Conservation (phyloP, 1,139 yeast genomes). For the Pichia sp. region DNA sequence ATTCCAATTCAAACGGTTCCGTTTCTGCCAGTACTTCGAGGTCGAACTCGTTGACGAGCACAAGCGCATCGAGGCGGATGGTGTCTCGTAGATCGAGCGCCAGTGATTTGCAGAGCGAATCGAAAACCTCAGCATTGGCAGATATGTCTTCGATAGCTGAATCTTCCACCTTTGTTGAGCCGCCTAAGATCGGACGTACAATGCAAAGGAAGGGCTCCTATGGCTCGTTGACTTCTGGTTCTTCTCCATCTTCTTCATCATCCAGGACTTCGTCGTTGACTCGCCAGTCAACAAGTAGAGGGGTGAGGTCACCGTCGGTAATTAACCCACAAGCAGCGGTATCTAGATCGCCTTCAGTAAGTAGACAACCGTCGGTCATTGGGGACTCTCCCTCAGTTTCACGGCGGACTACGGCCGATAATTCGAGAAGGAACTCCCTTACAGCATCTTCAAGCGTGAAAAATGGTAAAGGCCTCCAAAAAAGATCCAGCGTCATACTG, state of each 20-base stretch:
- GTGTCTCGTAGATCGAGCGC: background rate
- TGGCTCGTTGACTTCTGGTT: slow-evolving; percentile 5
- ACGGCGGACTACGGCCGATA: background rate
- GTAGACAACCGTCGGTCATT: slow-evolving; percentile 5
- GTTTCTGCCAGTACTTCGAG: slow-evolving; percentile 4
- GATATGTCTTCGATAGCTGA: background rate
- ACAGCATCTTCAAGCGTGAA: slow-evolving; percentile 9
- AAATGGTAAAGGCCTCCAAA: background rate
- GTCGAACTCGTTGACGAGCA: slow-evolving; percentile 14
- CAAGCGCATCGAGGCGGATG: slow-evolving; percentile 1
- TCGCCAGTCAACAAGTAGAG: background rate
- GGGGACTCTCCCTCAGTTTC: background rate
- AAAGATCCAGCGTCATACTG: slow-evolving; percentile 9
- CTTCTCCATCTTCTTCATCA: background rate
- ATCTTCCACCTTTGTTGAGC: slow-evolving; percentile 7
- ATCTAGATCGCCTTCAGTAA: slow-evolving; percentile 3
- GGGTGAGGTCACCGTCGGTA: slow-evolving; percentile 11
- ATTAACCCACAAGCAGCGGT: slow-evolving; percentile 1
- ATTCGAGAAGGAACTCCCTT: slow-evolving; percentile 25
- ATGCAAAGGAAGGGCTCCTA: slow-evolving; percentile 7
- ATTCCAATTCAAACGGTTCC: background rate
- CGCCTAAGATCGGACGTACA: slow-evolving; percentile 9
- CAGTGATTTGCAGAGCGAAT: background rate
- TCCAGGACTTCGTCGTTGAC: slow-evolving; percentile 1
- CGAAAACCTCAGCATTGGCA: background rate